phyloP scores from a whole-genome alignment of 139 green algal genomes.

The Chlamydomonas schloesseri region DNA sequence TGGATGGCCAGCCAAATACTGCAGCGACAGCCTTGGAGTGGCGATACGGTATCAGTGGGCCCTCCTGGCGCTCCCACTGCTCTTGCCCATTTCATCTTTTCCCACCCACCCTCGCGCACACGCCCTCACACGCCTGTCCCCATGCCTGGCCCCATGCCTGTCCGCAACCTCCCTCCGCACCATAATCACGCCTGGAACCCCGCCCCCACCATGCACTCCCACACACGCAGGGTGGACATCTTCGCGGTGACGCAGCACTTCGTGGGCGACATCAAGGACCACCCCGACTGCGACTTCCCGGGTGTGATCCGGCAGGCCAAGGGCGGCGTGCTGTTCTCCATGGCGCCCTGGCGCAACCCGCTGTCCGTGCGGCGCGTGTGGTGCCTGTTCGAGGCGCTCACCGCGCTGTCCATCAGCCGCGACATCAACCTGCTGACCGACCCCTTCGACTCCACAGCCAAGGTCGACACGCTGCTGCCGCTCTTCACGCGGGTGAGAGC shows the following conservation, averaged over 20 bases:
- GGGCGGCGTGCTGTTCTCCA: constrained; percentile 51
- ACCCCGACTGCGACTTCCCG: constrained; percentile 47
- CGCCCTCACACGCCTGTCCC: too few relatives aligned
- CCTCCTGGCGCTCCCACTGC: too few relatives aligned
- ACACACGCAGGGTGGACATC: constrained; percentile 38
- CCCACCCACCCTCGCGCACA: too few relatives aligned
- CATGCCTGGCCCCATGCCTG: too few relatives aligned
- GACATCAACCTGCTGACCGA: constrained; percentile 53
- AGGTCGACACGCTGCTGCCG: constrained; percentile 49
- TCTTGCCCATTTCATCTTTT: too few relatives aligned
- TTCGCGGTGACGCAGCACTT: constrained; percentile 57
- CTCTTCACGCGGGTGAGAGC: constrained; percentile 44
- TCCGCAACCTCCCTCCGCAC: too few relatives aligned
- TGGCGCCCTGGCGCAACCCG: constrained; percentile 50
- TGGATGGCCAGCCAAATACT: too few relatives aligned
- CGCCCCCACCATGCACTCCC: too few relatives aligned
- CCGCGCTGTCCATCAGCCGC: constrained; percentile 27
- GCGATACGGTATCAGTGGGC: too few relatives aligned
- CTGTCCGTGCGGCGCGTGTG: constrained; percentile 52
- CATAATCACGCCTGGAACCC: too few relatives aligned
- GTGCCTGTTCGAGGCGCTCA: constrained; percentile 57
- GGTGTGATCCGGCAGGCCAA: constrained; percentile 45
- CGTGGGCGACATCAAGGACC: constrained; percentile 51
- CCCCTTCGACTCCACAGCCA: constrained; percentile 43
- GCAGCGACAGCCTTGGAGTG: too few relatives aligned